Evolutionary conservation across 1,284 basidiomycete genomes (phyloP).

Genomic region (Fomitiporia mediterranea): DNA sequence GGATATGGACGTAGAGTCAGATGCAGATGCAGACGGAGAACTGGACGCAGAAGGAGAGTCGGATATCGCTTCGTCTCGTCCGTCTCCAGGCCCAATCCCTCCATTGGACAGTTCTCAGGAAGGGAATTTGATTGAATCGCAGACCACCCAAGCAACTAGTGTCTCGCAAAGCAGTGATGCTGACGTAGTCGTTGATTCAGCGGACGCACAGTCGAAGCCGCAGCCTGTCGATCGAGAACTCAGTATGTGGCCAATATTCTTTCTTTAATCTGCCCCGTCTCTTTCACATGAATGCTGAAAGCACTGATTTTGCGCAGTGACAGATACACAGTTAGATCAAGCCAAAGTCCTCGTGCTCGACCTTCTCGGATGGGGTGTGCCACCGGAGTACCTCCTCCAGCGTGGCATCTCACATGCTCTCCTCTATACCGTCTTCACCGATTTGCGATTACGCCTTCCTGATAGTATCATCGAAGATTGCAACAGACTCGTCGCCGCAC

Average conservation of each 20-base stretch:
- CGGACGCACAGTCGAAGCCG: neutral
- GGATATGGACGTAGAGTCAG: neutral
- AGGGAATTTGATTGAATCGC: neutral
- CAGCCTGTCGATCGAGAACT: neutral
- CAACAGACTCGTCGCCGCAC: conserved; percentile 7
- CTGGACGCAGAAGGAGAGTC: neutral
- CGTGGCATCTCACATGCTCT: conserved; percentile 36
- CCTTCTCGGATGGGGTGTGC: conserved; percentile 41
- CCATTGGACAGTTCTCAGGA: neutral
- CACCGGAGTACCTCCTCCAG: conserved; percentile 39
- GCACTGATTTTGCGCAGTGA: neutral
- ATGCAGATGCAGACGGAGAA: neutral
- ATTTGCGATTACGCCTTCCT: conserved; percentile 35
- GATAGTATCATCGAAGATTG: conserved; percentile 25
- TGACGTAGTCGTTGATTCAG: neutral
- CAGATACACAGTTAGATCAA: conserved; percentile 30
- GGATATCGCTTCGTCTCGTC: conserved; percentile 19
- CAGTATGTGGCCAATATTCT: neutral
- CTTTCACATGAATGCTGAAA: neutral
- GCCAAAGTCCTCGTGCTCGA: conserved; percentile 41
- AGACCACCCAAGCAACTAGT: neutral
- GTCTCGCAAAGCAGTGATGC: neutral
- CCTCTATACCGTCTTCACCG: conserved; percentile 37
- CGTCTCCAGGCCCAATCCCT: conserved; percentile 2
- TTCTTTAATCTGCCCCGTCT: neutral